Conservation (phyloP, 2,329 filamentous ascomycete species). For the Beauveria sp. region DNA sequence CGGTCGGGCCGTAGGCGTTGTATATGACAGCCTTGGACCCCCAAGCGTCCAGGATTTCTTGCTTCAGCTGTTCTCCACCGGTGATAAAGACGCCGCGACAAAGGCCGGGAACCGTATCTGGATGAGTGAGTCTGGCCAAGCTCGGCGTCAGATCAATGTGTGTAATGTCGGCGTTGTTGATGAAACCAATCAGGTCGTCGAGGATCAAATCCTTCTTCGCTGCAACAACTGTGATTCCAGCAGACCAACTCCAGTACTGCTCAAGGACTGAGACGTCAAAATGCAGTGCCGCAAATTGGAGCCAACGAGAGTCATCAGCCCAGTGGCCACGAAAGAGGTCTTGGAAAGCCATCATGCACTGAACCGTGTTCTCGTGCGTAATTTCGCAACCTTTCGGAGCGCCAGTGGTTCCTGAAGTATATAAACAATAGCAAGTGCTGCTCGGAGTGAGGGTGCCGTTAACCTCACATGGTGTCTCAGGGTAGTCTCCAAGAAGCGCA, state of each 20-base stretch:
- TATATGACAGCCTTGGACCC: conserved; percentile 74
- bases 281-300: conserved; percentile 91
- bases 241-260: conserved; percentile 93
- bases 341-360: conserved; percentile 83
- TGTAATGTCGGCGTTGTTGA: conserved; percentile 66
- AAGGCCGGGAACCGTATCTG: conserved; percentile 71
- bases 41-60: conserved; percentile 84
- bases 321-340: conserved; percentile 69
- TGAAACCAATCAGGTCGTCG: conserved; percentile 69
- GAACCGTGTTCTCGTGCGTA: conserved; percentile 80
- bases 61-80: conserved; percentile 78
- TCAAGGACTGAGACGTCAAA: conserved; percentile 92
- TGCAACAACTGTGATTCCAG: conserved; percentile 76
- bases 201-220: conserved; percentile 79
- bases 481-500: conserved; percentile 19
- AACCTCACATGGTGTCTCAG: conserved; percentile 13
- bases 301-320: conserved; percentile 66
- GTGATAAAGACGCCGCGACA: conserved; percentile 87
- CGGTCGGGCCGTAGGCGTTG: conserved; percentile 88
- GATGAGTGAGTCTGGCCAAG: conserved; percentile 69
- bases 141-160: conserved; percentile 91
- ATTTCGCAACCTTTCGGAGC: conserved; percentile 83
- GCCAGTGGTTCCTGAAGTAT: conserved; percentile 82
- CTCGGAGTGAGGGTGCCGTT: conserved; percentile 25
- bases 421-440: conserved; percentile 72